Base-by-base conservation (phyloP, 495 filamentous ascomycete species). In the Aspergillus bertholletiae region DNA sequence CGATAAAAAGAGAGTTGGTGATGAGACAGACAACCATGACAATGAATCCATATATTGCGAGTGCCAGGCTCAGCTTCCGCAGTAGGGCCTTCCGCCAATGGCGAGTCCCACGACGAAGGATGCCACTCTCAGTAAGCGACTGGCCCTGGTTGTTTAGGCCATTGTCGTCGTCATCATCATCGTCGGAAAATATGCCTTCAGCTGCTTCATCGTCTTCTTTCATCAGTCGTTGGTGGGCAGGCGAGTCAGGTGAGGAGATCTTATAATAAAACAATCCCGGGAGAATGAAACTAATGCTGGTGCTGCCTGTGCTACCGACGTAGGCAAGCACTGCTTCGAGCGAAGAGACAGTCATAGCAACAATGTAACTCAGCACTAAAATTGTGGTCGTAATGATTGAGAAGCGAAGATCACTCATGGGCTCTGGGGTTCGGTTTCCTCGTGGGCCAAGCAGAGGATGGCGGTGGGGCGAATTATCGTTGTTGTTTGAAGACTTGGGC, bases 261-360 rank as follows among this genome's bases (percentile, higher is more conserved):
- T 97, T 97, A 78, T 97, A 97, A 75, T 97, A 98, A 70, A 98
- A 97, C 13, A 97, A 66, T 0, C 94, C 94, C 0, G 94, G 95
- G 0, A 98, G 78, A 58, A 98, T 97, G 68, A 98, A 98, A 57
- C 89, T 94, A 60, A 98, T 97, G 59, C 86, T 86, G 0, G 94
- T 98, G 53, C 87, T 91, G 22, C 94, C 94, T 0, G 94, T 98
- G 62, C 87, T 91, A 7, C 95, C 94, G 20, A 98, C 94, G 59
- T 97, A 98, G 0, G 94, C 93, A 8, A 98, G 79, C 0, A 97
- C 92, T 35, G 88, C 85, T 61, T 96, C 90, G 2, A 98, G 79
- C 2, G 88, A 94, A 4, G 84, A 89, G 9, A 98, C 94, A 0
- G 88, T 90, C 77, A 98, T 90, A 8, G 94, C 93, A 7, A 88